Percentiles rank a stretch among this genome's conserved stretches.
These are phyloP conservation scores for Russula compacta DNA, from an alignment of 768 basidiomycete genomes.

Conservation along the genomic window DNA sequence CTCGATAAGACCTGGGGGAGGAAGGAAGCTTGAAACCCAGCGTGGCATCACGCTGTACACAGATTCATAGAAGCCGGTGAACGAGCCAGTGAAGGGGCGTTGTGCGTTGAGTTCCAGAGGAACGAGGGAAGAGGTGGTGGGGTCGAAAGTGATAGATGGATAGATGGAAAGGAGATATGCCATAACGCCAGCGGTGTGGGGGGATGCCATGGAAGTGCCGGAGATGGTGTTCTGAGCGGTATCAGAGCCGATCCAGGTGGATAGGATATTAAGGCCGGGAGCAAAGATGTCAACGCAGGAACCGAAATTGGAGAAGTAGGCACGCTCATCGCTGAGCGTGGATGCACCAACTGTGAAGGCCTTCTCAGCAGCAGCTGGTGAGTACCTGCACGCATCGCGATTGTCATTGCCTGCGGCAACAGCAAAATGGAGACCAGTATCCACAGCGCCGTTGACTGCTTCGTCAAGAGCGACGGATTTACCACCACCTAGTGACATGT, in stretches of 20 bases:
- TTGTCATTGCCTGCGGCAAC: slow-evolving; percentile 91
- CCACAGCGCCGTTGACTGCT: slow-evolving; percentile 79
- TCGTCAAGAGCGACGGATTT: slow-evolving; percentile 80
- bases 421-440: slow-evolving; percentile 84
- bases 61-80: slow-evolving; percentile 42
- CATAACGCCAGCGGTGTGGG: slow-evolving; percentile 76
- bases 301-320: slow-evolving; percentile 91
- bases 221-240: slow-evolving; percentile 61
- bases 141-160: slow-evolving; percentile 53
- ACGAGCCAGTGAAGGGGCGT: slow-evolving; percentile 30
- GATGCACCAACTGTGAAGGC: slow-evolving; percentile 94
- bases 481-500: slow-evolving; percentile 97
- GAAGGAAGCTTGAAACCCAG: slow-evolving; percentile 48
- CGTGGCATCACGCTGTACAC: slow-evolving; percentile 44
- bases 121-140: slow-evolving; percentile 30
- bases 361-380: slow-evolving; percentile 81
- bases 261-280: slow-evolving; percentile 82
- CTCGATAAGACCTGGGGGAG: slow-evolving; percentile 36
- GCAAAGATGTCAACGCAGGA: slow-evolving; percentile 88
- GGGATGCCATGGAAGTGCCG: slow-evolving; percentile 90
- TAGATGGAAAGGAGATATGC: slow-evolving; percentile 88
- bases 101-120: slow-evolving; percentile 28
- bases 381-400: slow-evolving; percentile 85
- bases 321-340: slow-evolving; percentile 70
- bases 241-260: slow-evolving; percentile 62